Conservation (phyloP, 371 early-diverging fungal species). For the Rhizopus delemar region DNA sequence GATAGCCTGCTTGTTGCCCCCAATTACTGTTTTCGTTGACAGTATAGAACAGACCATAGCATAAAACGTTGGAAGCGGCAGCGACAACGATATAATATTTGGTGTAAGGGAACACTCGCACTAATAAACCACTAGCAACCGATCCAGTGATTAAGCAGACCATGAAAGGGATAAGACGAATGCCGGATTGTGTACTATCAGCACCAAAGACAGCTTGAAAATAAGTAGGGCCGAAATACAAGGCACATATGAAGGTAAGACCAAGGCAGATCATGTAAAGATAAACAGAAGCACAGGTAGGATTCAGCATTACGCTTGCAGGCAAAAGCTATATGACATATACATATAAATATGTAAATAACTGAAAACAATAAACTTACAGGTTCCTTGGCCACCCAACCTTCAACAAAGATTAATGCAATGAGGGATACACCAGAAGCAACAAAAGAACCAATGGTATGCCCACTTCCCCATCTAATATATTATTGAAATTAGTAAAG, state of each 20-base stretch:
- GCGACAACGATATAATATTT: conserved; percentile 36
- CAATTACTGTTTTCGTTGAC: conserved; percentile 37
- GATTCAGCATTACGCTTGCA: conserved; percentile 29
- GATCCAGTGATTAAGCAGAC: conserved; percentile 41
- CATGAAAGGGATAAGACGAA: conserved; percentile 52
- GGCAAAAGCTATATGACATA: conserved; percentile 26
- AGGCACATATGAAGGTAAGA: conserved; percentile 64
- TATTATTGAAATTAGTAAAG: neutral
- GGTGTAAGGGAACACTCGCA: conserved; percentile 25
- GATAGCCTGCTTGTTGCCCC: conserved; percentile 46
- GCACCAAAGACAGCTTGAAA: conserved; percentile 54
- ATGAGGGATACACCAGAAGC: conserved; percentile 45
- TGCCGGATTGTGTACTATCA: conserved; percentile 38
- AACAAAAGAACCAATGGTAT: conserved; percentile 55
- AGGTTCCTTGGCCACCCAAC: conserved; percentile 55
- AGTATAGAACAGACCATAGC: conserved; percentile 47
- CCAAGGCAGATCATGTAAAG: conserved; percentile 62
- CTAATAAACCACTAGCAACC: conserved; percentile 29
- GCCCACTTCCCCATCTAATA: conserved; percentile 49
- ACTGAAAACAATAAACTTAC: conserved; percentile 37
- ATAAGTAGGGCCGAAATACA: conserved; percentile 72
- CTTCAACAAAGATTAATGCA: conserved; percentile 46
- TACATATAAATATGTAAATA: neutral
- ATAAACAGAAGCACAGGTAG: conserved; percentile 47
- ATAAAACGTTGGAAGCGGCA: conserved; percentile 35